phyloP scores from a whole-genome alignment of 306 rosid species.

The Arachis hypogaea region DNA sequence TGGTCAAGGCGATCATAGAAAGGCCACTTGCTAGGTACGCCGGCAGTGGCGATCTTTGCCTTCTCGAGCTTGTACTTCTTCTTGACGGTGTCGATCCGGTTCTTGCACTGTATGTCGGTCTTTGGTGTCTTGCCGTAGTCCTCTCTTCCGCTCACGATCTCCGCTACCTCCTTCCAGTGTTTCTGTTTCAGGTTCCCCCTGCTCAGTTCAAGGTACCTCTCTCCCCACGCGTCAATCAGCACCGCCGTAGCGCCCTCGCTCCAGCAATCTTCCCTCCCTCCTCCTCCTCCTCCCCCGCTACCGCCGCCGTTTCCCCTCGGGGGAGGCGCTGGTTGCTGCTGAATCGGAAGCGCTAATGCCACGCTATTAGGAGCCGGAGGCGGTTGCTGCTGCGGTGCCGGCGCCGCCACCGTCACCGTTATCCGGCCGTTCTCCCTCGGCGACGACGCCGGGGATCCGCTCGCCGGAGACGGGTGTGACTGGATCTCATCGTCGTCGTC shows the following conservation, averaged over 20 bases:
- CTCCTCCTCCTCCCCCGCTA: constrained; percentile 33
- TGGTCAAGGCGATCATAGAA: constrained; percentile 71
- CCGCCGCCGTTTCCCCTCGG: constrained; percentile 44
- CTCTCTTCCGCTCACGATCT: constrained; percentile 77
- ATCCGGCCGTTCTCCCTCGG: constrained; percentile 65
- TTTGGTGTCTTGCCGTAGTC: constrained; percentile 71
- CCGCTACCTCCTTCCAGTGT: constrained; percentile 99
- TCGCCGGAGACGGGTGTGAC: constrained; percentile 64
- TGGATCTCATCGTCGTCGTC: constrained; percentile 94
- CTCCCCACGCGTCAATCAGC: constrained; percentile 98
- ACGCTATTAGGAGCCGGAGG: constrained; percentile 44
- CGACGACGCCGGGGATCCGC: constrained; percentile 69
- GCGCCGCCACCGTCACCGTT: constrained; percentile 85
- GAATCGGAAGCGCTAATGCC: constrained; percentile 74
- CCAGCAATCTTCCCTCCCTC: constrained; percentile 98
- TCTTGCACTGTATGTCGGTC: constrained; percentile 94
- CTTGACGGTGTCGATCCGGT: constrained; percentile 95
- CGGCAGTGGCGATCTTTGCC: constrained; percentile 66
- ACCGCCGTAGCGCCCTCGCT: constrained; percentile 93
- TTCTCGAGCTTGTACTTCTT: constrained; percentile 95
- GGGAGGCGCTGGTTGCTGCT: constrained; percentile 25
- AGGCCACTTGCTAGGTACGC: constrained; percentile 76
- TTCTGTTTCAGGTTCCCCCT: constrained; percentile 95
- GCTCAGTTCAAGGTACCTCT: constrained; percentile 89
- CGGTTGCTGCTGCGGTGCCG: constrained; percentile 44